Percentiles rank a stretch among this genome's conserved stretches.
Evolutionary conservation across 1,284 basidiomycete genomes (phyloP).

Genomic region (Cronartium ribicola): DNA sequence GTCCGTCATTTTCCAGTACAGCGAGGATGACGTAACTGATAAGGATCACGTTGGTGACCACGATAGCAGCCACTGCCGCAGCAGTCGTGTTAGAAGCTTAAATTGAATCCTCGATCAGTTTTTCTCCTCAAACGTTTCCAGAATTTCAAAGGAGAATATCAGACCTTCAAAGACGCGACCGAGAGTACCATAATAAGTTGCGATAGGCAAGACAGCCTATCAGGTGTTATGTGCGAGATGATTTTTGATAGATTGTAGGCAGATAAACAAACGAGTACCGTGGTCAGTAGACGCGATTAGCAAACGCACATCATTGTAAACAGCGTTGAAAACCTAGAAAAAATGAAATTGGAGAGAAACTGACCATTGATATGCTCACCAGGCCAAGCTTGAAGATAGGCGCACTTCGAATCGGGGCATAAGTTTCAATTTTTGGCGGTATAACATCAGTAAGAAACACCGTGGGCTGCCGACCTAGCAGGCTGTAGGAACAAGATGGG

Average conservation of each 20-base stretch:
- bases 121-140: neutral
- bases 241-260: too few relatives aligned
- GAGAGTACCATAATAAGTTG: slow-evolving; percentile 28
- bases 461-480: too few relatives aligned
- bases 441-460: too few relatives aligned
- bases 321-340: neutral
- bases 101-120: neutral
- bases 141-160: neutral
- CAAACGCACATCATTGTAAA: neutral
- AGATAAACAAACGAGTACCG: neutral
- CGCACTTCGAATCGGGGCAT: neutral
- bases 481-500: neutral
- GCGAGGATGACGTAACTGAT: slow-evolving; percentile 29
- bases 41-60: slow-evolving; percentile 39
- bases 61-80: slow-evolving; percentile 29
- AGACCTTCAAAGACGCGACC: slow-evolving; percentile 32
- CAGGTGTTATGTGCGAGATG: neutral
- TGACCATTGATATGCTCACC: slow-evolving; percentile 32
- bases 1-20: slow-evolving; percentile 17
- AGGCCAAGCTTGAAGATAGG: slow-evolving; percentile 35
- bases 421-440: neutral
- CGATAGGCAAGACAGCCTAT: slow-evolving; percentile 32
- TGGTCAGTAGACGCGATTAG: neutral
- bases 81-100: slow-evolving; percentile 30
- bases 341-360: neutral